These are phyloP conservation scores for Elaeis guineensis DNA, from an alignment of 176 grass and related monocot genomes.

Conservation along the genomic window DNA sequence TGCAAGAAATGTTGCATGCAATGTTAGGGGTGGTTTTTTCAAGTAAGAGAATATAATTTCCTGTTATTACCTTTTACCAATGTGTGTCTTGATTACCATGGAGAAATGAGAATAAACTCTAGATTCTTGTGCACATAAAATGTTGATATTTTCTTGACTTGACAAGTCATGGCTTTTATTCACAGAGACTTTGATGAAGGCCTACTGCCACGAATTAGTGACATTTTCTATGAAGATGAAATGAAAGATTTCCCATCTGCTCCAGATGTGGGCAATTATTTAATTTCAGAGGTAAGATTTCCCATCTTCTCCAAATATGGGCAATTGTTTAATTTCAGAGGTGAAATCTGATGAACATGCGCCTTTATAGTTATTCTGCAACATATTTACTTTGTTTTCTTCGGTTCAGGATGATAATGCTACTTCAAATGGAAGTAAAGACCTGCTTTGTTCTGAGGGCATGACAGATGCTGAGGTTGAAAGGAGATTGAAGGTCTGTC, in stretches of 20 bases:
- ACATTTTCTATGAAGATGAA: constrained; percentile 74
- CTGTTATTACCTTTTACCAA: too few relatives aligned
- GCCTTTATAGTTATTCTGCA: constrained; percentile 3
- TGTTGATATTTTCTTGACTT: background rate
- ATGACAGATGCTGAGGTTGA: constrained; percentile 78
- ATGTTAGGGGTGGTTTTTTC: constrained; percentile 91
- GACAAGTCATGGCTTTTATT: constrained; percentile 9
- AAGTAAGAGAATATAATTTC: constrained; percentile 55
- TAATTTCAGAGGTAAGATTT: constrained; percentile 67
- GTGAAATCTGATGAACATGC: constrained; percentile 18
- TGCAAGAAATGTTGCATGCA: constrained; percentile 98
- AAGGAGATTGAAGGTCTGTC: constrained; percentile 68
- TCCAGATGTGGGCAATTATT: constrained; percentile 92
- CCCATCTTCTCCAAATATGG: constrained; percentile 72
- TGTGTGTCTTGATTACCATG: too few relatives aligned
- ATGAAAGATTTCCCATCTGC: constrained; percentile 63
- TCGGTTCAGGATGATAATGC: constrained; percentile 51
- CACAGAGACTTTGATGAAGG: constrained; percentile 85
- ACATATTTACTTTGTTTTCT: too few relatives aligned
- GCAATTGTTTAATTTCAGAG: constrained; percentile 83
- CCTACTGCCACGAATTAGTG: constrained; percentile 59
- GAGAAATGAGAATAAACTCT: too few relatives aligned
- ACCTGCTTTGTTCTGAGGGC: constrained; percentile 55
- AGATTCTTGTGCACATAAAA: too few relatives aligned
- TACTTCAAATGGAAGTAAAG: constrained; percentile 44